These are phyloP conservation scores for Penicillium sp. DNA, from an alignment of 2,329 filamentous ascomycete genomes.

Conservation along the genomic window DNA sequence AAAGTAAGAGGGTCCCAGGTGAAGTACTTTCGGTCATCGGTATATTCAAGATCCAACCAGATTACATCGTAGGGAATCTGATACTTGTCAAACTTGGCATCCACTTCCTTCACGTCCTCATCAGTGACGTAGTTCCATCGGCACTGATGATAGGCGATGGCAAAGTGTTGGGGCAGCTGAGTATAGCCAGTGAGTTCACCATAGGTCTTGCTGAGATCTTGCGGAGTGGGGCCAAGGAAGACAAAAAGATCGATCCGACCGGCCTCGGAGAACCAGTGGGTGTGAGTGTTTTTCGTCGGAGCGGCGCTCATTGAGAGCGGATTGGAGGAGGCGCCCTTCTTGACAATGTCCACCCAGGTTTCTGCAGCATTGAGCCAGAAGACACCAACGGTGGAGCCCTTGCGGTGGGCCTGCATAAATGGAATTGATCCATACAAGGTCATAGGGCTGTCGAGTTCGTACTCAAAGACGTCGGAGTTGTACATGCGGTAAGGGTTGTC, in stretches of 20 bases:
- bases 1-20: constrained; percentile 94
- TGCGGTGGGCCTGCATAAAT: constrained; percentile 95
- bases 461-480: constrained; percentile 97
- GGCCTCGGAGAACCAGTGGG: constrained; percentile 95
- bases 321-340: constrained; percentile 72
- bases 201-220: constrained; percentile 79
- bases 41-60: constrained; percentile 98
- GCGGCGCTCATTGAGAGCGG: constrained; percentile 72
- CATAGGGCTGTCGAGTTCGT: constrained; percentile 96
- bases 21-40: constrained; percentile 96
- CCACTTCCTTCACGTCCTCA: constrained; percentile 94
- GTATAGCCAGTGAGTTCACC: constrained; percentile 89
- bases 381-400: constrained; percentile 88
- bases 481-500: constrained; percentile 90
- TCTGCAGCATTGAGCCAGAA: constrained; percentile 98
- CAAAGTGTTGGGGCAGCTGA: constrained; percentile 86
- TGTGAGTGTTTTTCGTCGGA: constrained; percentile 75
- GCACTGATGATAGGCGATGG: constrained; percentile 94
- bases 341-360: constrained; percentile 95
- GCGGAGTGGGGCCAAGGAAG: constrained; percentile 84
- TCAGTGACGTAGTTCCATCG: constrained; percentile 99
- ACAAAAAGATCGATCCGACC: constrained; percentile 91
- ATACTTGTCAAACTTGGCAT: constrained; percentile 92
- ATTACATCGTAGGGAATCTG: constrained; percentile 98
- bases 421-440: constrained; percentile 97